Evolutionary conservation across 2,329 filamentous ascomycete genomes (phyloP).

Genomic region (Microascus cirrosus): DNA sequence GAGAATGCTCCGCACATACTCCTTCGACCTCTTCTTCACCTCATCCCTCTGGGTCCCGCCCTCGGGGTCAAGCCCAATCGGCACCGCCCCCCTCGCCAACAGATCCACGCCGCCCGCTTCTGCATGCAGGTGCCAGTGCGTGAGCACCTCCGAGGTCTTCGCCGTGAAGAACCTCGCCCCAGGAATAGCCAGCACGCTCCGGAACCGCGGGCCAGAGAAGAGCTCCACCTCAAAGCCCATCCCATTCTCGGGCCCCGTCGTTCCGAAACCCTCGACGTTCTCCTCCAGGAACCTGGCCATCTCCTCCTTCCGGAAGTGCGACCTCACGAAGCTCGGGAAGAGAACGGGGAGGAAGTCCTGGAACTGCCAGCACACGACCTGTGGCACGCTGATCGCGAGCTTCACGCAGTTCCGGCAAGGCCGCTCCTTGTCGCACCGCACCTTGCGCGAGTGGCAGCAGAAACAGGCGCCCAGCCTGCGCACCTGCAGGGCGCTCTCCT

Average conservation of each 20-base stretch:
- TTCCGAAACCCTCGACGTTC: conserved; percentile 34
- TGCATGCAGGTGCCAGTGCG: conserved; percentile 37
- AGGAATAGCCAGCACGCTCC: conserved; percentile 28
- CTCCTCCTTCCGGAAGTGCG: conserved; percentile 37
- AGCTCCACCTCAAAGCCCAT: conserved; percentile 31
- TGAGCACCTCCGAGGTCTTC: conserved; percentile 31
- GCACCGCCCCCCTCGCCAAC: conserved; percentile 28
- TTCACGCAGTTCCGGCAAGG: conserved; percentile 47
- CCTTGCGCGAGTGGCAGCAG: conserved; percentile 48
- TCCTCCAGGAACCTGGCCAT: conserved; percentile 35
- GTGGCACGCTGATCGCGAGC: conserved; percentile 35
- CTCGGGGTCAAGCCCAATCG: conserved; percentile 37
- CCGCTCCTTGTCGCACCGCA: conserved; percentile 43
- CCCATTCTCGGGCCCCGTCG: conserved; percentile 27
- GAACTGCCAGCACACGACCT: conserved; percentile 49
- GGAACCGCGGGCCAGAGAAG: conserved; percentile 33
- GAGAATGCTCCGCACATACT: conserved; percentile 36
- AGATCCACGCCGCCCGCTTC: conserved; percentile 26
- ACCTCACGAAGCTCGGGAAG: conserved; percentile 40
- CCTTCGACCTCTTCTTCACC: conserved; percentile 31
- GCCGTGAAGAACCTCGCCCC: conserved; percentile 41
- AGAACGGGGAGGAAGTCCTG: conserved; percentile 39
- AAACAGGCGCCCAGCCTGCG: conserved; percentile 45
- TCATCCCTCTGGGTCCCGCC: conserved; percentile 29
- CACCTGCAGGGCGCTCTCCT: conserved; percentile 42